Percentiles rank a stretch among this genome's conserved stretches.
phyloP scores from a whole-genome alignment of 768 basidiomycete genomes.

The Termitomyces heimii region DNA sequence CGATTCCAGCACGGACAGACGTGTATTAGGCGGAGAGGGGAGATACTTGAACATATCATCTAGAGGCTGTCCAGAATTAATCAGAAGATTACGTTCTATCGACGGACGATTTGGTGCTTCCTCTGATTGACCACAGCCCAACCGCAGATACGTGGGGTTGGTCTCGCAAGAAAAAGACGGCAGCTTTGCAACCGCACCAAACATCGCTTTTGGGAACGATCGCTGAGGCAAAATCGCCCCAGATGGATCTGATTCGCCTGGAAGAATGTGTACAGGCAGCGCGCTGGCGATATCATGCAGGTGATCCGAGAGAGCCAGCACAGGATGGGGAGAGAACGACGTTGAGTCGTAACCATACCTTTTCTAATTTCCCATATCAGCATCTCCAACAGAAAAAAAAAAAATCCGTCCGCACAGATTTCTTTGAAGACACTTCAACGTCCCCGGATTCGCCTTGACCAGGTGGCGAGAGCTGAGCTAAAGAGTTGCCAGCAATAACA shows the following conservation, averaged over 20 bases:
- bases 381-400: too few relatives aligned
- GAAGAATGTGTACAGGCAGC: conserved; percentile 83
- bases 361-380: too few relatives aligned
- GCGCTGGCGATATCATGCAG: conserved; percentile 71
- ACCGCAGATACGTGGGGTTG: conserved; percentile 82
- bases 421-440: conserved; percentile 37
- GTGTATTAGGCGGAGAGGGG: conserved; percentile 60
- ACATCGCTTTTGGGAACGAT: conserved; percentile 87
- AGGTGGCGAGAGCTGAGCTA: conserved; percentile 42
- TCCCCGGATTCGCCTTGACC: conserved; percentile 25
- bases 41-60: conserved; percentile 97
- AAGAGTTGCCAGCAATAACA: conserved; percentile 86
- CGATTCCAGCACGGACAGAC: conserved; percentile 65
- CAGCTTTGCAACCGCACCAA: conserved; percentile 56
- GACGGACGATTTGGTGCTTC: conserved; percentile 13
- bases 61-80: conserved; percentile 89
- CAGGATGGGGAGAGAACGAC: conserved; percentile 73
- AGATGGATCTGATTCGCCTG: conserved; percentile 84
- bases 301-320: conserved; percentile 57
- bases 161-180: conserved; percentile 73
- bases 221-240: conserved; percentile 92
- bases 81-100: conserved; percentile 56
- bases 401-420: conserved; percentile 53
- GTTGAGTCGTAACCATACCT: conserved; percentile 60
- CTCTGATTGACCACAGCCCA: conserved; percentile 35